Evolutionary conservation across 163 green algal species (phyloP).

Genomic region (Chlamydomonas reinhardtii): DNA sequence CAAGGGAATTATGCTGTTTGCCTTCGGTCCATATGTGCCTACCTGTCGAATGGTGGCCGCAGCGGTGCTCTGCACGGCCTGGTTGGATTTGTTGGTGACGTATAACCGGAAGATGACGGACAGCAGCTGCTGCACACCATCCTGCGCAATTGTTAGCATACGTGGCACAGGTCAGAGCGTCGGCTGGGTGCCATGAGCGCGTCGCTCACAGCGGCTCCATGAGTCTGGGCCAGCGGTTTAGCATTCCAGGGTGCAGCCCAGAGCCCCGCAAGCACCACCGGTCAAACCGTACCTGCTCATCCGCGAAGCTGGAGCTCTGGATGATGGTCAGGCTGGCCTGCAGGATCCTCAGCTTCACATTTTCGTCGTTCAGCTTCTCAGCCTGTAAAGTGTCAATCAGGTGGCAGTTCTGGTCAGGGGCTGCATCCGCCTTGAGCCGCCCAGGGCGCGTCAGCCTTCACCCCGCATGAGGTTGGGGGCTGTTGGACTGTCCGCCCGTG

Average conservation of each 20-base stretch:
- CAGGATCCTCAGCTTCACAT: slow-evolving; percentile 60
- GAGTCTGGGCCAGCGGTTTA: no score
- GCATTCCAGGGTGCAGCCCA: no score
- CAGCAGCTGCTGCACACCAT: slow-evolving; percentile 73
- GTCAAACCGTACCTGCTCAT: slow-evolving; percentile 41
- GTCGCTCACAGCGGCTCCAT: background rate
- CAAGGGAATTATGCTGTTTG: no score
- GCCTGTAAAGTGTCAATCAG: slow-evolving; percentile 1
- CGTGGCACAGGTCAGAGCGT: no score
- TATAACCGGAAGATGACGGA: slow-evolving; percentile 77
- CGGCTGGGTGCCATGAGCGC: no score
- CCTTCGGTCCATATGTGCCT: background rate
- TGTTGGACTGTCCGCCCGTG: no score
- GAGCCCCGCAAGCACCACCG: no score
- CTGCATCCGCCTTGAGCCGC: no score
- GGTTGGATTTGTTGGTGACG: slow-evolving; percentile 62
- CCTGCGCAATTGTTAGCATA: no score
- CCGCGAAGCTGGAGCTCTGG: slow-evolving; percentile 65
- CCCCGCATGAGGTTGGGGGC: no score
- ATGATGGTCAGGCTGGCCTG: slow-evolving; percentile 88
- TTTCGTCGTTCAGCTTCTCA: slow-evolving; percentile 43
- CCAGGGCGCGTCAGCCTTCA: no score
- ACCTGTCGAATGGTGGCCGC: slow-evolving; percentile 85
- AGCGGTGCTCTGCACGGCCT: slow-evolving; percentile 82
- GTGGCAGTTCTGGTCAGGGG: no score